Evolutionary conservation across 31 red algal genomes (phyloP).

Genomic region (Asparagopsis taxiformis): DNA sequence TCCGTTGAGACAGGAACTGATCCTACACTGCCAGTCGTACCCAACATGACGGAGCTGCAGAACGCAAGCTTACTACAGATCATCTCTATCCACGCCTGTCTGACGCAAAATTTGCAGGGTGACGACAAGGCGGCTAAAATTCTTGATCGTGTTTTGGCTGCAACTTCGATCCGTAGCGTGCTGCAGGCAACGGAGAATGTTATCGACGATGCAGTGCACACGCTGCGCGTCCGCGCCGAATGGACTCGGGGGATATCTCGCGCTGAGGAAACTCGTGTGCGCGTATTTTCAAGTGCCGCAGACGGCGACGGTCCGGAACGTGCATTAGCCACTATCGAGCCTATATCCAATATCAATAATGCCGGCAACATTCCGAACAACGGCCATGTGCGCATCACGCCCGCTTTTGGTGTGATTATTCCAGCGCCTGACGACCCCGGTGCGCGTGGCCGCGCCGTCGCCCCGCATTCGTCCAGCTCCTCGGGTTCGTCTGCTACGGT

Average conservation of each 20-base stretch:
- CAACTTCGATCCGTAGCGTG: conserved; percentile 7
- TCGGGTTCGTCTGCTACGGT: conserved; percentile 7
- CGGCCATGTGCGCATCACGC: conserved; percentile 62
- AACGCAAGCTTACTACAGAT: conserved; percentile 39
- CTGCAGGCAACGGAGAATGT: conserved; percentile 35
- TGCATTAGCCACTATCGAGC: conserved; percentile 59
- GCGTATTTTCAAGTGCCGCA: conserved; percentile 41
- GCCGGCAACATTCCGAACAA: conserved; percentile 27
- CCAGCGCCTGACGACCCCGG: conserved; percentile 66
- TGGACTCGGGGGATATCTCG: conserved; percentile 61
- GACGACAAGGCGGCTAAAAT: conserved; percentile 17
- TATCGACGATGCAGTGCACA: conserved; percentile 48
- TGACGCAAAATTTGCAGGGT: conserved; percentile 18
- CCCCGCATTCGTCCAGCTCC: conserved; percentile 23
- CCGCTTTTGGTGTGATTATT: conserved; percentile 77
- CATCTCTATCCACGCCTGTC: conserved; percentile 42
- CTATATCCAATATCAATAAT: conserved; percentile 57
- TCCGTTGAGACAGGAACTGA: conserved; percentile 32
- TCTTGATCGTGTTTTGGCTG: conserved; percentile 27
- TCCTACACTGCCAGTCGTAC: neutral
- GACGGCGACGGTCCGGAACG: conserved; percentile 76
- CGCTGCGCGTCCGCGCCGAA: conserved; percentile 50
- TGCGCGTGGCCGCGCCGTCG: conserved; percentile 44
- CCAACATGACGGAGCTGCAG: conserved; percentile 10
- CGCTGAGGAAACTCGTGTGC: conserved; percentile 48